A percentile compares a stretch with the other conserved stretches of the same genome.
These are phyloP conservation scores for Tetraselmis striata DNA, from an alignment of 139 green algal genomes.

Conservation along the genomic window DNA sequence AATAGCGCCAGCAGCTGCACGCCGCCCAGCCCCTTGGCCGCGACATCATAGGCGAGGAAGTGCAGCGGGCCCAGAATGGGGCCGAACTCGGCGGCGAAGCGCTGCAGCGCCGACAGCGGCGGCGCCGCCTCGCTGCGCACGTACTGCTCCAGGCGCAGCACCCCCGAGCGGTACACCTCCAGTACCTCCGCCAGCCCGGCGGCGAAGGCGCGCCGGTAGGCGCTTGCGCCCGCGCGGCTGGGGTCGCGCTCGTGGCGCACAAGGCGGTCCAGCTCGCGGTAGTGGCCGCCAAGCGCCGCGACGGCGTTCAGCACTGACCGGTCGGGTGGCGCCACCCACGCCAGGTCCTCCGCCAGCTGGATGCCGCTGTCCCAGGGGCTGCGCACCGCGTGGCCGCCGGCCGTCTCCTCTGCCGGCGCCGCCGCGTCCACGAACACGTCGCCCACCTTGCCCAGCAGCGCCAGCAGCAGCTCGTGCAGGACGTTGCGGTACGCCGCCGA, in stretches of 20 bases:
- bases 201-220: not conserved
- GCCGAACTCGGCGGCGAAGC: constrained; percentile 53
- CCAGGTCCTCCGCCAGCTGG: constrained; percentile 27
- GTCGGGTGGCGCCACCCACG: constrained; percentile 26
- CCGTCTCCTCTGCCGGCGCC: not conserved
- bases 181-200: constrained; percentile 52
- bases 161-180: constrained; percentile 59
- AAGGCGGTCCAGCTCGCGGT: constrained; percentile 48
- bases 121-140: constrained; percentile 23
- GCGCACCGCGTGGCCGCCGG: not conserved
- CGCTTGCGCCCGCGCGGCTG: no score
- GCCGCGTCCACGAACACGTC: constrained; percentile 67
- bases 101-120: constrained; percentile 49
- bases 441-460: constrained; percentile 63
- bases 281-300: constrained; percentile 60
- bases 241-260: constrained; percentile 34
- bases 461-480: constrained; percentile 73
- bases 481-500: constrained; percentile 31
- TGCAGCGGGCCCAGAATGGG: constrained; percentile 28
- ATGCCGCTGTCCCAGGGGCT: constrained; percentile 21
- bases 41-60: constrained; percentile 43
- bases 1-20: constrained; percentile 51
- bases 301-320: constrained; percentile 51
- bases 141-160: constrained; percentile 63
- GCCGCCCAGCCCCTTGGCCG: constrained; percentile 23